These are phyloP conservation scores for Neofusicoccum sp. DNA, from an alignment of 2,329 filamentous ascomycete species.

Conservation along the genomic window DNA sequence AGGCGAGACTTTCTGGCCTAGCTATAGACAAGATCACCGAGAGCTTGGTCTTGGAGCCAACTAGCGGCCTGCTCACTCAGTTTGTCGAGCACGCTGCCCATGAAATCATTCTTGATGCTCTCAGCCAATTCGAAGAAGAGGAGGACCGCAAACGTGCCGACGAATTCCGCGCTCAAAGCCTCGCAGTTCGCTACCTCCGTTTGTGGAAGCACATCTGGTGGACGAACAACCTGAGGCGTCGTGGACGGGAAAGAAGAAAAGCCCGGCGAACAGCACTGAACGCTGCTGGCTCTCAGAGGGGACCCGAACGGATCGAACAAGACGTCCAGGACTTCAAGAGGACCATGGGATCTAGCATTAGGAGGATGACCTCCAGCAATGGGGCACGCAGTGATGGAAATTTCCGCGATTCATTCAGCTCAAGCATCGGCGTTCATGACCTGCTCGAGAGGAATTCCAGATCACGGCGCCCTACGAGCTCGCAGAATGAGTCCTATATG, in stretches of 20 bases:
- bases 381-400: not conserved
- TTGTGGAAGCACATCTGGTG: constrained; percentile 11
- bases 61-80: constrained; percentile 45
- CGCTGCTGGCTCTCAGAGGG: not conserved
- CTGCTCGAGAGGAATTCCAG: not conserved
- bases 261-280: constrained; percentile 1
- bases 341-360: constrained; percentile 7
- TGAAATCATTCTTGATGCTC: constrained; percentile 29
- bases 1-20: not conserved
- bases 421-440: constrained; percentile 4
- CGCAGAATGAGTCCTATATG: not conserved
- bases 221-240: constrained; percentile 5
- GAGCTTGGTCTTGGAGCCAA: constrained; percentile 37
- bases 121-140: constrained; percentile 12
- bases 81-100: constrained; percentile 42
- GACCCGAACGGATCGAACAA: not conserved
- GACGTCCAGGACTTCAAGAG: constrained; percentile 10
- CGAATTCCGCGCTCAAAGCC: constrained; percentile 10
- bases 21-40: constrained; percentile 28
- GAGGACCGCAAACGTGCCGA: constrained; percentile 6
- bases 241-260: constrained; percentile 16
- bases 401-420: constrained; percentile 12
- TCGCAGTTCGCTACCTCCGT: constrained; percentile 5
- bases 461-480: not conserved
- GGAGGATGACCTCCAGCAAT: not conserved